Base-by-base conservation (phyloP, 129 eudicot genomes). In the Erigeron canadensis region DNA sequence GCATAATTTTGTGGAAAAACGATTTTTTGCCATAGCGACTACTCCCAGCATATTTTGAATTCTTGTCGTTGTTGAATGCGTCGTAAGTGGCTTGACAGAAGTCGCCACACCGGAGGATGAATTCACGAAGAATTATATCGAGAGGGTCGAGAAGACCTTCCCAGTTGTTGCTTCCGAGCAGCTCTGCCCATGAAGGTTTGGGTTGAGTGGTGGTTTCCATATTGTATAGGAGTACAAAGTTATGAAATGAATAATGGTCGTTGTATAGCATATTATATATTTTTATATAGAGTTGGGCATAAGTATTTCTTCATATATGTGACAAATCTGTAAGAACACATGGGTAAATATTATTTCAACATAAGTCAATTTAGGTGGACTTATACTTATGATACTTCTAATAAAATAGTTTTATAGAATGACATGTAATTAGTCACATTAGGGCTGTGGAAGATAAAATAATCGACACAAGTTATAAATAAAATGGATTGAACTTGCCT, bases 11-110 rank as follows among this genome's bases (percentile, higher is more conserved):
- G 0, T 80, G 43, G 69, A 92, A 87, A 66, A 92, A 86, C 23
- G 84, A 69, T 1, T 50, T 61, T 43, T 89, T 89, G 58, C 91
- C 91, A 65, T 92, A 92, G 34, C 98, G 84, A 79, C 95, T 83
- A 80, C 87, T 77, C 77, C 98, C 97, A 11, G 83, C 78, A 74
- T 82, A 89, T 71, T 75, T 89, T 65, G 92, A 89, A 69, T 86
- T 80, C 4, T 51, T 23, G 80, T 89, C 96, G 70, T 89, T 86
- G 86, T 84, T 89, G 82, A 86, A 89, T 57, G 96, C 84, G 68
- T 89, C 93, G 48, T 89, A 89, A 16, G 96, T 89, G 83, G 88
- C 92, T 66, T 89, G 96, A 44, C 89, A 84, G 75, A 89, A 75
- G 78, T 86, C 96, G 67, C 96, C 96, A 44, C 96, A 89, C 2